A percentile compares a stretch with the other conserved stretches of the same genome.
Evolutionary conservation across 257 asterid species (phyloP).

Genomic region (Parsonsia alboflavescens): DNA sequence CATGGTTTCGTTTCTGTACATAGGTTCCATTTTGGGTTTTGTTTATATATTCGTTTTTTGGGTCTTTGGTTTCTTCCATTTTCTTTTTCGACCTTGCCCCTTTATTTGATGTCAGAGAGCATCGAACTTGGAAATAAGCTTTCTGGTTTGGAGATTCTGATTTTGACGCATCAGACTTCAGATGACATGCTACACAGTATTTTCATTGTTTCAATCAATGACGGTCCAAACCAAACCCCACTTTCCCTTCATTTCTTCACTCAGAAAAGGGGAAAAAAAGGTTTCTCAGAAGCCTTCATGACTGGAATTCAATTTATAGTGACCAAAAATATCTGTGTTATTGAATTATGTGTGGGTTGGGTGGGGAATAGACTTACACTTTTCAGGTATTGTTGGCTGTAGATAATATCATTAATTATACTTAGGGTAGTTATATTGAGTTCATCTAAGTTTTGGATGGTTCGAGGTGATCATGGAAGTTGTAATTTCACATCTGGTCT

Average conservation of each 20-base stretch:
- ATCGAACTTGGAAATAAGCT: slow-evolving; percentile 23
- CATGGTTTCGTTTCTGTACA: not conserved
- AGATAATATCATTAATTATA: not conserved
- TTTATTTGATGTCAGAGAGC: slow-evolving; percentile 39
- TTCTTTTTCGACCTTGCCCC: slow-evolving; percentile 12
- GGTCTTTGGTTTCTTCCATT: slow-evolving; percentile 7
- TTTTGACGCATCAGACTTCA: slow-evolving; percentile 42
- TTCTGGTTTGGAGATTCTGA: slow-evolving; percentile 41
- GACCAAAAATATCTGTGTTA: slow-evolving; percentile 1
- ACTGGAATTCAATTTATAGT: not conserved
- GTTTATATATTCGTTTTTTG: not conserved
- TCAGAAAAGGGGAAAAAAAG: not conserved
- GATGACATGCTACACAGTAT: slow-evolving; percentile 26
- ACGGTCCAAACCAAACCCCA: slow-evolving; percentile 14
- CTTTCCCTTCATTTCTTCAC: slow-evolving; percentile 4
- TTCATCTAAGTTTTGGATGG: not conserved
- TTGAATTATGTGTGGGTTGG: not conserved
- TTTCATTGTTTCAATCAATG: slow-evolving; percentile 11
- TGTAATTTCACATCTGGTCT: not conserved
- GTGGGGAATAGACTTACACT: not conserved
- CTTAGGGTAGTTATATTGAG: not conserved
- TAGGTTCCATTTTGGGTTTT: slow-evolving; percentile 13
- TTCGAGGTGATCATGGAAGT: not conserved
- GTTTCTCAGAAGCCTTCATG: not conserved
- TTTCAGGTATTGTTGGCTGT: not conserved